A percentile compares a stretch with the other conserved stretches of the same genome.
Conservation (phyloP, 495 filamentous ascomycete genomes). For the Corynascus novoguineensis region DNA sequence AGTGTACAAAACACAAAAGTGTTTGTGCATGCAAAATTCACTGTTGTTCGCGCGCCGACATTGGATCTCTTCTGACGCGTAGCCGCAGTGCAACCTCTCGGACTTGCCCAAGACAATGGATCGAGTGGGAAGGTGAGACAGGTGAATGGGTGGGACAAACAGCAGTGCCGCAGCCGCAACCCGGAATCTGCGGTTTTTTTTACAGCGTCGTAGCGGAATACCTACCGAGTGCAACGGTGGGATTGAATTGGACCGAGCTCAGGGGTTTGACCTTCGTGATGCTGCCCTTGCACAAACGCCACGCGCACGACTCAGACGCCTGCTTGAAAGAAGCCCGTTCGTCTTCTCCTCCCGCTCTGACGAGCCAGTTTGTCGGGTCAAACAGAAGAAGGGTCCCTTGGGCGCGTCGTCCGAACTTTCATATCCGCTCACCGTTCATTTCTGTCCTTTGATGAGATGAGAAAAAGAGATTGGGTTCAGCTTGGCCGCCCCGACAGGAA, state of each 20-base stretch:
- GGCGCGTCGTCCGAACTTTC: background rate
- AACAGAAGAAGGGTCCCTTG: background rate
- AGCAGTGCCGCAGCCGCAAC: background rate
- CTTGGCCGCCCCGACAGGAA: background rate
- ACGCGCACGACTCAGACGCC: background rate
- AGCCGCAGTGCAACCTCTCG: background rate
- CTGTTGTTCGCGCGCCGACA: no score
- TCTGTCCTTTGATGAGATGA: background rate
- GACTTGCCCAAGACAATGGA: background rate
- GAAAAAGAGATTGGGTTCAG: background rate
- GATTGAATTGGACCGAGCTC: background rate
- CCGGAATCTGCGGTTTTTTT: background rate
- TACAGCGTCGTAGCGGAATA: background rate
- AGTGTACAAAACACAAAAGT: no score
- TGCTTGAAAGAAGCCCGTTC: background rate
- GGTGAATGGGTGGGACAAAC: background rate
- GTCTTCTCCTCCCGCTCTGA: background rate
- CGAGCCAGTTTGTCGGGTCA: slow-evolving; percentile 2
- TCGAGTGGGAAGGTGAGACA: background rate
- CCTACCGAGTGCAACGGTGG: background rate
- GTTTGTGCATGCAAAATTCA: no score
- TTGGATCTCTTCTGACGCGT: background rate
- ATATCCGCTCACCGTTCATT: background rate
- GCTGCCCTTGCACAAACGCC: slow-evolving; percentile 2
- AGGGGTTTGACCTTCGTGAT: background rate